Base-by-base conservation (phyloP, 2,329 filamentous ascomycete genomes). In the Penicillium sp. region DNA sequence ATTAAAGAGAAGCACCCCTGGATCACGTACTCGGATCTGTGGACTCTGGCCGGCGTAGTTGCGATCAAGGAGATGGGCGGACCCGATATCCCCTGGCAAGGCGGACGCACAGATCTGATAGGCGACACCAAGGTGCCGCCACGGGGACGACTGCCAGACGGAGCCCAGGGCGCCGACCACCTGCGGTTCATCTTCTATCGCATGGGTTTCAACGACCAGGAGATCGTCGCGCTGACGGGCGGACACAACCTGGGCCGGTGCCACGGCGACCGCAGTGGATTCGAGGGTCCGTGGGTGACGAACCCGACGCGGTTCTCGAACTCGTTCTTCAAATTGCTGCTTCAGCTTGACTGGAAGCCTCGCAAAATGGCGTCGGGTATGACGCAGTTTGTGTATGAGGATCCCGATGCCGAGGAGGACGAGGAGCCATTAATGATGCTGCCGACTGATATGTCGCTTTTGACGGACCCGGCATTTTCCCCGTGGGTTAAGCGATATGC, bases 1-100 rank as follows among this genome's bases (percentile, higher is more conserved):
- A 65, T 84, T 54, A 84, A 83, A 62, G 64, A 66, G 19, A 72
- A 72, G 41, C 76, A 82, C 61, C 72, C 78, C 2, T 83, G 79
- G 80, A 79, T 84, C 61, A 82, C 80, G 24, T 84, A 84, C 65
- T 72, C 80, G 2, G 81, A 84, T 60, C 72, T 84, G 5, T 84
- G 81, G 81, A 83, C 81, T 4, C 69, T 84, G 29, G 80, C 79
- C 0, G 79, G 77, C 39, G 74, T 76, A 2, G 76, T 79, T 0
- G 80, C 81, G 3, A 74, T 84, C 61, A 64, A 75, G 56, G 77
- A 77, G 51, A 78, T 83, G 77, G 80, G 77, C 35, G 81, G 81
- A 0, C 81, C 81, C 0, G 64, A 71, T 2, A 72, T 84, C 22
- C 56, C 69, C 6, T 84, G 80, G 80, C 61, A 69, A 34, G 73